These are phyloP conservation scores for Cucurbita maxima DNA, from an alignment of 306 rosid genomes.

Conservation along the genomic window DNA sequence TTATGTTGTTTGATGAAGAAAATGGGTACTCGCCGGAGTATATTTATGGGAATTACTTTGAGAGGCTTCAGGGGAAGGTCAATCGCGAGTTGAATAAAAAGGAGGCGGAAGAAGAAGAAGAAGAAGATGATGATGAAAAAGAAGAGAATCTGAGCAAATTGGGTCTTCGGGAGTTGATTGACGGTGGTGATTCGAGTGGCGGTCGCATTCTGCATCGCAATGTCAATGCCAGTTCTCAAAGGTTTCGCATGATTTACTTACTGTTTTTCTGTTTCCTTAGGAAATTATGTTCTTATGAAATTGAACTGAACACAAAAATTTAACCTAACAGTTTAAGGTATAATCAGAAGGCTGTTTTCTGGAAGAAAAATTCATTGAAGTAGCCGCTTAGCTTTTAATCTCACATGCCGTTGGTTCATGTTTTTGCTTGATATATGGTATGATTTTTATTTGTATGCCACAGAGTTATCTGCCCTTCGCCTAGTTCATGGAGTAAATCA, in stretches of 20 bases:
- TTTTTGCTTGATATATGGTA: background rate
- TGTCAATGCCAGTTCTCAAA: constrained; percentile 46
- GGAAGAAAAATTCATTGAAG: background rate
- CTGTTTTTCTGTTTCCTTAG: background rate
- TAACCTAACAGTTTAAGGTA: background rate
- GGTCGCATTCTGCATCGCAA: constrained; percentile 81
- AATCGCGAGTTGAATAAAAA: background rate
- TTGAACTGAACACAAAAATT: background rate
- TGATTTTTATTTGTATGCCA: background rate
- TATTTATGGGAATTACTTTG: constrained; percentile 82
- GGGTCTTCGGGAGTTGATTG: constrained; percentile 74
- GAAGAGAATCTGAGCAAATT: constrained; percentile 26
- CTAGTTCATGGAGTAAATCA: background rate
- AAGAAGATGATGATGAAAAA: constrained; percentile 8
- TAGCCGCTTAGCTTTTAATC: background rate
- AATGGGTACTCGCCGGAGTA: constrained; percentile 74
- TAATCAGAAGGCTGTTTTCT: background rate
- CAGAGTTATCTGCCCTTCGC: background rate
- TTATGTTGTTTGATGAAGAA: constrained; percentile 67
- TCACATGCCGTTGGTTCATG: background rate
- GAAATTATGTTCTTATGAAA: background rate
- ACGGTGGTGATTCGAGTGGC: constrained; percentile 28
- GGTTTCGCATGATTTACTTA: constrained; percentile 20
- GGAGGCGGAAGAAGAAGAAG: background rate
- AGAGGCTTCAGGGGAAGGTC: constrained; percentile 31